Base-by-base conservation (phyloP, 2,329 filamentous ascomycete species). In the Phyllachora maydis region DNA sequence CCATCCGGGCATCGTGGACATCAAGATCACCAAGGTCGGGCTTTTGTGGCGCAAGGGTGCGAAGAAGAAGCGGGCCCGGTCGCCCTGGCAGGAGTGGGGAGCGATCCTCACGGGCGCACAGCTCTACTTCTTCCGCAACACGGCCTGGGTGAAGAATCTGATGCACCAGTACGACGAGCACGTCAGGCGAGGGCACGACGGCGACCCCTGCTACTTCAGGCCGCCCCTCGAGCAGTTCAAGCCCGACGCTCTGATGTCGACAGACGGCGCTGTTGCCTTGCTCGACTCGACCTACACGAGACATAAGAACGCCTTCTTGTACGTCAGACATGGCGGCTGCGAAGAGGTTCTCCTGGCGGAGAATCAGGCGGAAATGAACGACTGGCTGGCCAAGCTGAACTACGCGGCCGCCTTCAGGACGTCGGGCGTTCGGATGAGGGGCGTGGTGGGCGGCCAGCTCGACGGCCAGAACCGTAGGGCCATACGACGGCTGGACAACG, bases 21-120 rank as follows among this genome's bases (percentile, higher is more conserved):
- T 98, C 41, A 92, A 92, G 36, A 76, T 95, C 21, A 92, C 85
- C 21, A 98, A 95, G 46, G 83, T 98, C 23, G 88, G 88, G 4
- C 54, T 92, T 2, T 46, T 98, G 16, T 98, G 88, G 88, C 70
- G 88, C 21, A 98, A 98, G 43, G 82, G 92, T 32, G 54, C 63
- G 2, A 93, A 91, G 51, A 92, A 85, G 50, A 85, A 88, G 50
- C 91, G 90, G 47, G 75, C 82, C 1, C 66, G 85, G 20, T 93
- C 85, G 8, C 85, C 88, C 2, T 98, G 88, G 88, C 85, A 93
- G 42, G 88, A 98, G 58, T 98, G 88, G 88, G 88, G 88, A 24
- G 88, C 82, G 13, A 76, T 98, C 28, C 60, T 98, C 15, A 98
- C 88, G 1, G 81, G 85, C n/a, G 90, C 88, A 5, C 85, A 93